Evolutionary conservation across 192 early-diverging fungal genomes (phyloP).

Genomic region (Dissophora globulifera): DNA sequence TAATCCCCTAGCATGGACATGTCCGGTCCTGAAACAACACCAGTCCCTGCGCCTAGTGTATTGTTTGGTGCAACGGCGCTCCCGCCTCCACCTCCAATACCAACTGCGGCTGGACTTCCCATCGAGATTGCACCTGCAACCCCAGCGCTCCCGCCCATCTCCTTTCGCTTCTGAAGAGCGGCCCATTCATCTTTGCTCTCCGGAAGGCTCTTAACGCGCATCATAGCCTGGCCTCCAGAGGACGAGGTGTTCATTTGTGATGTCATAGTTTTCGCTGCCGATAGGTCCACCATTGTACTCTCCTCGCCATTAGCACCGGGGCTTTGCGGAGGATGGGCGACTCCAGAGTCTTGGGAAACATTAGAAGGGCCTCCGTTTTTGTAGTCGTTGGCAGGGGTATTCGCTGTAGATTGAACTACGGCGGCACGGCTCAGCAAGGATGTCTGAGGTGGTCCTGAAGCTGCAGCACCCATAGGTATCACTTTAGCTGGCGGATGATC

Average conservation of each 20-base stretch:
- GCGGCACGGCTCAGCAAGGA: conserved; percentile 20
- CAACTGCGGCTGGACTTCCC: not conserved
- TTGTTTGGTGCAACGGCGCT: not conserved
- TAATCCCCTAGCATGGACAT: conserved; percentile 26
- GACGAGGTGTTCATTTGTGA: too few relatives aligned
- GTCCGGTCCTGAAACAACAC: not conserved
- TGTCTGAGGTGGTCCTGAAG: not conserved
- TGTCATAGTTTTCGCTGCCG: too few relatives aligned
- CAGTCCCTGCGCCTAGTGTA: too few relatives aligned
- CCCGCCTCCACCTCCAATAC: conserved; percentile 1
- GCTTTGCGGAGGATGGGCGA: too few relatives aligned
- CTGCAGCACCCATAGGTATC: not conserved
- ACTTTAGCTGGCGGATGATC: not conserved
- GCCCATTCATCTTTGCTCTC: conserved; percentile 38
- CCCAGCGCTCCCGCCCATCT: conserved; percentile 5
- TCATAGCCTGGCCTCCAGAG: conserved; percentile 7
- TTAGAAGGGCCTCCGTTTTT: too few relatives aligned
- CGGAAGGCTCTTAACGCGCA: conserved; percentile 26
- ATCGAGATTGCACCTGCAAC: conserved; percentile 12
- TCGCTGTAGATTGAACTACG: not conserved
- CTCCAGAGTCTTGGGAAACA: too few relatives aligned
- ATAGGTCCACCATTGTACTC: not conserved
- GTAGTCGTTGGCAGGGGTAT: not conserved
- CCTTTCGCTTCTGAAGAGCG: conserved; percentile 28
- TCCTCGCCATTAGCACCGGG: not conserved